phyloP scores from a whole-genome alignment of 805 yeast species.

The Peterozyma toletana region DNA sequence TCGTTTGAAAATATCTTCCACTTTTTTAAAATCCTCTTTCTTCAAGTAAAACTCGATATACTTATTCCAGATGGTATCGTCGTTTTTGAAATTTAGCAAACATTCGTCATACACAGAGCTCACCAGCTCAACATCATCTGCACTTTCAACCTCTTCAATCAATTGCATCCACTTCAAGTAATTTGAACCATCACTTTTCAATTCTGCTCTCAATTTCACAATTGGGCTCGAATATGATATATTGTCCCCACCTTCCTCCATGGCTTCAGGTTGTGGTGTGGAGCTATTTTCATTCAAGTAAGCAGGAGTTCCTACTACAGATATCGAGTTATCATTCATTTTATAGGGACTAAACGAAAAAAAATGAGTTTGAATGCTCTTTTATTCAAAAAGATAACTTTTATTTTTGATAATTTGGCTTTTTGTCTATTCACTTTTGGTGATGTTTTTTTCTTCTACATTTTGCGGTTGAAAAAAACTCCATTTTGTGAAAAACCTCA shows the following conservation, averaged over 20 bases:
- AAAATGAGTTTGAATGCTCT: background rate
- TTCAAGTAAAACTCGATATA: constrained; percentile 61
- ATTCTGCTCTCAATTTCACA: constrained; percentile 50
- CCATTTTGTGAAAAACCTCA: too few relatives aligned
- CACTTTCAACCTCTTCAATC: constrained; percentile 46
- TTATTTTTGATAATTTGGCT: background rate
- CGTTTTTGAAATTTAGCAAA: constrained; percentile 57
- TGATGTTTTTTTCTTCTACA: too few relatives aligned
- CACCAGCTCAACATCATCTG: constrained; percentile 20
- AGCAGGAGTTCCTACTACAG: constrained; percentile 12
- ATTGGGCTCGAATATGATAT: constrained; percentile 3
- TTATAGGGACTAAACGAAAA: too few relatives aligned
- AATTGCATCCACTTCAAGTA: constrained; percentile 50
- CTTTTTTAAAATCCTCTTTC: constrained; percentile 58
- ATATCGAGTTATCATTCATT: background rate
- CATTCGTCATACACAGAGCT: constrained; percentile 52
- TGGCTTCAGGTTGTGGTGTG: constrained; percentile 3
- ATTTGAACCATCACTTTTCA: constrained; percentile 46
- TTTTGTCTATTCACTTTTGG: too few relatives aligned
- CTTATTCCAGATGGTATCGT: constrained; percentile 66
- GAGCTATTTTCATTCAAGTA: constrained; percentile 1
- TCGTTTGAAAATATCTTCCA: constrained; percentile 58
- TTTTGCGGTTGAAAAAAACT: too few relatives aligned
- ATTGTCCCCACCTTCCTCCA: constrained; percentile 5
- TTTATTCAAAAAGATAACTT: background rate